Base-by-base conservation (phyloP, 1,139 yeast species). In the Suhomyces panamericanus region DNA sequence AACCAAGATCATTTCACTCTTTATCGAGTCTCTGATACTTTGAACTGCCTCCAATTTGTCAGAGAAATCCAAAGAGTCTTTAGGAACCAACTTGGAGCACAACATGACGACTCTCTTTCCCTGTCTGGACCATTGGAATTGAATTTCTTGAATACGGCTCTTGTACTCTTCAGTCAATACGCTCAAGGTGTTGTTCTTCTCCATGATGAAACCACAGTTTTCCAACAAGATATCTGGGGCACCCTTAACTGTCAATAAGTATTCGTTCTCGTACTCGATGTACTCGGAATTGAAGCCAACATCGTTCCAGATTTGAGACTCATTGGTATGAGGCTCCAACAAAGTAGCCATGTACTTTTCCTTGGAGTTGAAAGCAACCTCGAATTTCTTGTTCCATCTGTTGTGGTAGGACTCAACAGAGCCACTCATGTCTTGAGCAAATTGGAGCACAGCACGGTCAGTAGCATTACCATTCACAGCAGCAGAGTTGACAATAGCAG, bases 91-190 rank as follows among this genome's bases (percentile, higher is more conserved):
- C 44, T 63, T 65, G 0, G 64, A 62, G 11, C 73, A 75, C 31
- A 73, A 53, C 41, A 73, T 53, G 14, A 77, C 67, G n/a, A 76
- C 80, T 48, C 81, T 62, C 54, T 73, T 69, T 22, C 81, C 81
- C 13, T 62, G 53, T 15, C 51, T 53, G 5, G 81, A 67, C 77
- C 78, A 74, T 4, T 57, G 39, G 16, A 53, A 55, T 54, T 76
- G 79, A 14, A 61, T 50, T 1, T 51, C 39, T 20, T 54, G 47
- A n/a, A 75, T 51, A 12, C 51, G 47, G 3, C 47, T 48, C 36
- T 50, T 54, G 4, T 51, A 36, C 2, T 47, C 51, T 4, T 46
- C 53, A 32, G 52, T 52, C 38, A 64, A 40, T 13, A 41, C 49
- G 11, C 45, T 35, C 15, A 44, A 39, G 6, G 49, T 47, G 10